Evolutionary conservation across 225 moss, liverwort and hornwort genomes (phyloP), one percentile per base, ranked within the genome.

Genomic region (Marchantia paleacea): DNA sequence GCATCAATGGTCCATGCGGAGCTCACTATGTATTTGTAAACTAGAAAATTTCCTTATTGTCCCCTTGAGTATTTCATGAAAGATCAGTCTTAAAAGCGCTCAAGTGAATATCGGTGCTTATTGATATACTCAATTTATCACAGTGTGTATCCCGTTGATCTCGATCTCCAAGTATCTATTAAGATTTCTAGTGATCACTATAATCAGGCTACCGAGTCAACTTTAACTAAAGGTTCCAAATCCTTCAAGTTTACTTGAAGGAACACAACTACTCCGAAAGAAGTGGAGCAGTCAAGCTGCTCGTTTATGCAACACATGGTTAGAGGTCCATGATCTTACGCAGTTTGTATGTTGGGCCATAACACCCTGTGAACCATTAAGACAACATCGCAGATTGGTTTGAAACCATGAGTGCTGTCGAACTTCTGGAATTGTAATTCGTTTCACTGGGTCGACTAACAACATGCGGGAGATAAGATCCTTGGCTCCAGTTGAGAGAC

Each of bases 391-490:
- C 52, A 92, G 82, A 60, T 82, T 82, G 7, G 83, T 29, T 72
- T 89, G 90, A 29, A 90, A 92, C 72, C 83, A 92, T 14, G 89
- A 89, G 52, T 92, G 92, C 62, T 87, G 89, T 60, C 92, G 86
- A 64, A 92, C 90, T 75, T 92, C 92, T 15, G 81, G 79, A 6
- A 92, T 85, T 24, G 90, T 87, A 72, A 92, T 90, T 19, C 92
- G 89, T 11, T 90, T 90, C 84, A 92, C 67, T 4, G 92, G 90
- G 72, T 92, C 92, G 24, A 90, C 89, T 74, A 87, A 86, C 52
- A 92, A 84, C 87, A 89, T 92, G 76, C 90, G 85, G 47, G 92
- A 89, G 74, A 92, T 92, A 64, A 92, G 69, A 80, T 90, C 90
- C 72, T 90, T 89, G 3, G 92, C 90, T 76, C 89, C 89, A 8